Percentiles rank a stretch among this genome's conserved stretches.
phyloP scores from a whole-genome alignment of 352 stramenopile species.

The Phytophthora podocarpi region DNA sequence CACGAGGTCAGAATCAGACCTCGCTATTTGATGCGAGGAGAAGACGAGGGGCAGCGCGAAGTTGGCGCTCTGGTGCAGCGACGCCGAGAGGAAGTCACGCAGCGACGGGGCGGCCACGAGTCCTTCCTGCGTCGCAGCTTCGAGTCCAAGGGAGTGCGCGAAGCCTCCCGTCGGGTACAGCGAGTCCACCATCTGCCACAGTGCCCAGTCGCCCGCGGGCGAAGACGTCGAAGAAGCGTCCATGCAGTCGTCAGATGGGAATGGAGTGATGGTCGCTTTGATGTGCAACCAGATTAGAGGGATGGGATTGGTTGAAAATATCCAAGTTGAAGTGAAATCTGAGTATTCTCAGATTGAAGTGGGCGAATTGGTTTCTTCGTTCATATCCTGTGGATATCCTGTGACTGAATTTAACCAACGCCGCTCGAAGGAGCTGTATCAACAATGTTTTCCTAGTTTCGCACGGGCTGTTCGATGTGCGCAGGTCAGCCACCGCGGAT shows the following conservation, averaged over 20 bases:
- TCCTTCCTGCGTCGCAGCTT: slow-evolving; percentile 76
- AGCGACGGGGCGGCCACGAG: slow-evolving; percentile 56
- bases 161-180: slow-evolving; percentile 85
- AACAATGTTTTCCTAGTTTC: no score
- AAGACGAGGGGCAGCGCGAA: slow-evolving; percentile 77
- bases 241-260: no score
- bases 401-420: no score
- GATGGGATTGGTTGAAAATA: slow-evolving; percentile 9
- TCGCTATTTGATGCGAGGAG: slow-evolving; percentile 42
- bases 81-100: slow-evolving; percentile 58
- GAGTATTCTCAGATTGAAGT: no score
- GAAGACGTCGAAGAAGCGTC: not conserved
- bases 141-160: slow-evolving; percentile 79
- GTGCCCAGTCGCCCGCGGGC: slow-evolving; percentile 42
- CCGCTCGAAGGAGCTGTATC: no score
- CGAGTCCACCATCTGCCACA: slow-evolving; percentile 87
- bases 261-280: slow-evolving; percentile 18
- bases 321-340: slow-evolving; percentile 11
- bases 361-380: no score
- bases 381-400: no score
- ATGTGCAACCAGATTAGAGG: not conserved
- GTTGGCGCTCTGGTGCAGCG: slow-evolving; percentile 77
- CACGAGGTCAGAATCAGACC: slow-evolving; percentile 29
- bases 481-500: no score
- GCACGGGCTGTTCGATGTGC: no score